phyloP scores from a whole-genome alignment of 2,329 filamentous ascomycete species.

The Trichophyton mentagrophytes region DNA sequence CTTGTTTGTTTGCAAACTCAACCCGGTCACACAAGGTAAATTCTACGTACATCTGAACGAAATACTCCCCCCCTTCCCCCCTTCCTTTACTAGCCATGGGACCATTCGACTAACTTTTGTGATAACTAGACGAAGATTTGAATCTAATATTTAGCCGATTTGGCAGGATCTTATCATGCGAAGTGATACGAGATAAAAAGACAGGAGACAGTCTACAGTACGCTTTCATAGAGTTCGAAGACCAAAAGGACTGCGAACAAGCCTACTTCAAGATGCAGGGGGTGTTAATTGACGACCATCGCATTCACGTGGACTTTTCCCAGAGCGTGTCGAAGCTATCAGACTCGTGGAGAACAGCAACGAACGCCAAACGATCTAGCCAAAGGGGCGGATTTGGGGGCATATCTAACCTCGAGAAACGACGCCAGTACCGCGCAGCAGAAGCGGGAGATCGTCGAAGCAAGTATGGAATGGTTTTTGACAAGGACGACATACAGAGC shows the following conservation, averaged over 20 bases:
- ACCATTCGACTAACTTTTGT: conserved; percentile 10
- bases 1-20: conserved; percentile 95
- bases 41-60: conserved; percentile 7
- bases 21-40: conserved; percentile 71
- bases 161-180: conserved; percentile 85
- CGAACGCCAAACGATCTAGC: conserved; percentile 63
- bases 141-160: conserved; percentile 96
- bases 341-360: conserved; percentile 74
- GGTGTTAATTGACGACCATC: conserved; percentile 89
- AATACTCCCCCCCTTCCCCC: not conserved
- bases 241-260: conserved; percentile 82
- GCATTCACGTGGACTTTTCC: conserved; percentile 97
- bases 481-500: conserved; percentile 54
- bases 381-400: conserved; percentile 76
- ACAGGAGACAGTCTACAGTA: conserved; percentile 95
- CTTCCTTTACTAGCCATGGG: not conserved
- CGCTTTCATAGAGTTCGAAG: conserved; percentile 92
- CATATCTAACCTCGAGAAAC: conserved; percentile 75
- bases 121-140: conserved; percentile 61
- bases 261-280: conserved; percentile 99
- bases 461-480: conserved; percentile 69
- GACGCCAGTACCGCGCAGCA: conserved; percentile 72
- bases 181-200: conserved; percentile 86
- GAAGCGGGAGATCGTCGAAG: conserved; percentile 37
- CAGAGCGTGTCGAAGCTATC: conserved; percentile 84